Percentiles rank a stretch among this genome's conserved stretches.
Conservation (phyloP, 345 rosid genomes). For the Cardamine chenopodiifolia region DNA sequence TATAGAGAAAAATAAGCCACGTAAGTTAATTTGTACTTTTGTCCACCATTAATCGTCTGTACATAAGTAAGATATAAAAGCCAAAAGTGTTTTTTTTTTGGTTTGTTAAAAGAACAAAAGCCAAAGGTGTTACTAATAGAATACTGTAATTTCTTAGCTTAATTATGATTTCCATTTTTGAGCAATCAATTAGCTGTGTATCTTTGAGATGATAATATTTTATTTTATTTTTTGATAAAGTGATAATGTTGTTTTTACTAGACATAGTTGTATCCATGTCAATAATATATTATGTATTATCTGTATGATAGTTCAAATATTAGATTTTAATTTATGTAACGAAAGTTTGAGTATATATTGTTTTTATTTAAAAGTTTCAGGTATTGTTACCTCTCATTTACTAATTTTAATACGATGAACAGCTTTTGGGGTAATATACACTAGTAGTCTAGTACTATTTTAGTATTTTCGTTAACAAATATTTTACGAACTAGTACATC, state of each 20-base stretch:
- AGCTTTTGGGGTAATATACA: not conserved
- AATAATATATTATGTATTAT: not conserved
- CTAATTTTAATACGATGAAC: not conserved
- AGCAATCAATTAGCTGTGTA: not conserved
- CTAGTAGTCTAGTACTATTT: not conserved
- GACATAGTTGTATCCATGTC: not conserved
- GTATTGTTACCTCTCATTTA: not conserved
- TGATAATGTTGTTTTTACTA: not conserved
- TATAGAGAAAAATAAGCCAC: not conserved
- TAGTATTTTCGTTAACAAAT: not conserved
- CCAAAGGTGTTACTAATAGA: not conserved
- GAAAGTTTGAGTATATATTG: not conserved
- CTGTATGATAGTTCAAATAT: not conserved
- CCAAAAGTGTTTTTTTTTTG: not conserved
- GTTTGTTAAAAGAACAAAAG: not conserved
- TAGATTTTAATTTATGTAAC: not conserved
- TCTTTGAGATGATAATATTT: not conserved
- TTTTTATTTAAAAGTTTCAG: not conserved
- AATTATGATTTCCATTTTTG: not conserved
- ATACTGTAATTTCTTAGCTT: not conserved
- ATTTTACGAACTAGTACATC: not conserved
- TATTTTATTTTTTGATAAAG: too few relatives aligned
- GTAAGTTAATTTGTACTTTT: not conserved
- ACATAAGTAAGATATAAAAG: not conserved
- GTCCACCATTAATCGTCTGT: not conserved